Percentiles rank a stretch among this genome's conserved stretches.
Conservation (phyloP, 768 basidiomycete genomes). For the Calocera viscosa region DNA sequence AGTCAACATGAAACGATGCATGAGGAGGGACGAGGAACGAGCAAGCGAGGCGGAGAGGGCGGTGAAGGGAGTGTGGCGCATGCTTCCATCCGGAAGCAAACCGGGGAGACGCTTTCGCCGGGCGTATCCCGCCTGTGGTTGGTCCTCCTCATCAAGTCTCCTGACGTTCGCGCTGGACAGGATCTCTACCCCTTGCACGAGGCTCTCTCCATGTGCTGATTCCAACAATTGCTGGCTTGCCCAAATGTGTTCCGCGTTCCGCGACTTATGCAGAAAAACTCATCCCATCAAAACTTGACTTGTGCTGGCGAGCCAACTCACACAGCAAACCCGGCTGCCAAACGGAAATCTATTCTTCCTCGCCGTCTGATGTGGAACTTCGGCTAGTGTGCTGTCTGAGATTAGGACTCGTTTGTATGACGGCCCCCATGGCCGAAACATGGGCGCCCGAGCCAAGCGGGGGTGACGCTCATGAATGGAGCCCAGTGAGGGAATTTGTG, state of each 20-base stretch:
- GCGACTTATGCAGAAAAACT: not conserved
- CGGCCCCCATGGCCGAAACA: not conserved
- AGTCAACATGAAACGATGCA: not conserved
- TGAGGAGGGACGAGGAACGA: not conserved
- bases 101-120: conserved; percentile 7
- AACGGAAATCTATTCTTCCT: not conserved
- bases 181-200: not conserved
- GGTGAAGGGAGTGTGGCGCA: not conserved
- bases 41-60: not conserved
- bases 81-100: conserved; percentile 6
- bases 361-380: not conserved
- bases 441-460: not conserved
- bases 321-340: not conserved
- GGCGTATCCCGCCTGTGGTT: not conserved
- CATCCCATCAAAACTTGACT: not conserved
- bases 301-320: not conserved
- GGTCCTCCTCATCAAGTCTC: not conserved
- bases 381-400: not conserved
- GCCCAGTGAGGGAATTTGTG: not conserved
- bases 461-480: not conserved
- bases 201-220: not conserved
- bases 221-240: not conserved
- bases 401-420: not conserved
- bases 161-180: not conserved
- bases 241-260: not conserved